phyloP scores from a whole-genome alignment of 192 early-diverging fungal species.

The Backusella tarrabulga region DNA sequence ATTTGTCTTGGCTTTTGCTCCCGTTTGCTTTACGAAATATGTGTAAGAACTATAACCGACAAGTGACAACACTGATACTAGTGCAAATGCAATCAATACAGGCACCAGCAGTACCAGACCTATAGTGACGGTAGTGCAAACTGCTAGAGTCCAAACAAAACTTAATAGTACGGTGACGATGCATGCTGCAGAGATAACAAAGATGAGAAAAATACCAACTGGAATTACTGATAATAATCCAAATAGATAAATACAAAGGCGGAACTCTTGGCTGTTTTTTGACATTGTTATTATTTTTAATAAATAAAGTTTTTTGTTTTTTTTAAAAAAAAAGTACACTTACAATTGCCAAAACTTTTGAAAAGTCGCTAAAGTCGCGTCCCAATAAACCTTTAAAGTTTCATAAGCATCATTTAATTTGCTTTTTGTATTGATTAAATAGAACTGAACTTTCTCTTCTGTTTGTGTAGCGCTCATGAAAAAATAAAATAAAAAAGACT shows the following conservation, averaged over 20 bases:
- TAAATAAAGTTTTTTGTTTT: not conserved
- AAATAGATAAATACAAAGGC: not conserved
- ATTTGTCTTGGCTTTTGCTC: not conserved
- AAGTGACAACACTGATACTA: not conserved
- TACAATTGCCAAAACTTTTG: conserved; percentile 1
- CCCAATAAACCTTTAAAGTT: not conserved
- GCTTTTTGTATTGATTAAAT: conserved; percentile 1
- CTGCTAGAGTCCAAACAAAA: not conserved
- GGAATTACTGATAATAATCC: not conserved
- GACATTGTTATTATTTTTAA: not conserved
- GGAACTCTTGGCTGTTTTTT: not conserved
- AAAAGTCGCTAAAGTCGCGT: not conserved
- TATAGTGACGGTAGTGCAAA: not conserved
- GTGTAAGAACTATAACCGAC: not conserved
- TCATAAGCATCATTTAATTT: not conserved
- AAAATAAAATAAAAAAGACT: not conserved
- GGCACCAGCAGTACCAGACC: not conserved
- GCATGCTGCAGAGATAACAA: not conserved
- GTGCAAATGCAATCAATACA: not conserved
- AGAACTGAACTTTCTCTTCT: not conserved
- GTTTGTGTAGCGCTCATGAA: not conserved
- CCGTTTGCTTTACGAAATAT: not conserved
- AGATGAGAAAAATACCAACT: not conserved
- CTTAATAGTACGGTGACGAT: not conserved
- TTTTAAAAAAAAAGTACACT: not conserved